A percentile compares a stretch with the other conserved stretches of the same genome.
Evolutionary conservation across 768 basidiomycete species (phyloP).

Genomic region (Coprinopsis marcescibilis): DNA sequence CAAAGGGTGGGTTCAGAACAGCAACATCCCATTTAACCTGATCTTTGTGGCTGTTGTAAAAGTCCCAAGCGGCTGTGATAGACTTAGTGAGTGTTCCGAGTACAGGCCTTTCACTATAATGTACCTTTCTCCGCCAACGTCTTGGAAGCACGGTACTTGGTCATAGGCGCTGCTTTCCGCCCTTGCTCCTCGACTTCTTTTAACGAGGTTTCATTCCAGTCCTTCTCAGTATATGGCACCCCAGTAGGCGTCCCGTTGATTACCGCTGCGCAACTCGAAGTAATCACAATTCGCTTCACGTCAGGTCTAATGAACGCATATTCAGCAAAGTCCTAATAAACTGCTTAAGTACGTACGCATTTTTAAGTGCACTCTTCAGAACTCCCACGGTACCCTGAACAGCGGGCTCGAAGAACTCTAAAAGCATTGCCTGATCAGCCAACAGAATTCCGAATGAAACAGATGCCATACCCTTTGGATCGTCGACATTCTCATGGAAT

Average conservation of each 20-base stretch:
- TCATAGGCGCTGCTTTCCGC: slow-evolving; percentile 27
- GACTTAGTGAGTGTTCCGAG: too few relatives aligned
- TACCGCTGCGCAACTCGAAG: slow-evolving; percentile 54
- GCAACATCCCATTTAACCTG: slow-evolving; percentile 47
- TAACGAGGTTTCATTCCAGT: slow-evolving; percentile 57
- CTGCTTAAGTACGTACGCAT: slow-evolving; percentile 31
- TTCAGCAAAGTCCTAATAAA: not conserved
- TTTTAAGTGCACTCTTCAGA: slow-evolving; percentile 50
- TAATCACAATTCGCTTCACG: slow-evolving; percentile 66
- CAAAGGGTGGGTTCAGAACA: slow-evolving; percentile 52
- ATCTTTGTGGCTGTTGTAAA: slow-evolving; percentile 30
- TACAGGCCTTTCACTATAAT: too few relatives aligned
- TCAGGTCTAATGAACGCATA: slow-evolving; percentile 21
- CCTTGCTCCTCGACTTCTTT: slow-evolving; percentile 44
- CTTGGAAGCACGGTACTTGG: slow-evolving; percentile 60
- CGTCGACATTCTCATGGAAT: slow-evolving; percentile 37
- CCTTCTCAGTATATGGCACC: slow-evolving; percentile 36
- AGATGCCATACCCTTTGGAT: slow-evolving; percentile 28
- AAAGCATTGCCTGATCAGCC: not conserved
- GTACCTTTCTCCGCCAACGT: slow-evolving; percentile 56
- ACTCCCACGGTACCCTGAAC: slow-evolving; percentile 64
- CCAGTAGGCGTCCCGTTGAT: slow-evolving; percentile 21
- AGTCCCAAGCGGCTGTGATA: slow-evolving; percentile 36
- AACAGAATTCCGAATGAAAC: not conserved
- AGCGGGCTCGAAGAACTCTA: slow-evolving; percentile 66